phyloP scores from a whole-genome alignment of 1,284 basidiomycete species.

The Exobasidium cylindrosporum region DNA sequence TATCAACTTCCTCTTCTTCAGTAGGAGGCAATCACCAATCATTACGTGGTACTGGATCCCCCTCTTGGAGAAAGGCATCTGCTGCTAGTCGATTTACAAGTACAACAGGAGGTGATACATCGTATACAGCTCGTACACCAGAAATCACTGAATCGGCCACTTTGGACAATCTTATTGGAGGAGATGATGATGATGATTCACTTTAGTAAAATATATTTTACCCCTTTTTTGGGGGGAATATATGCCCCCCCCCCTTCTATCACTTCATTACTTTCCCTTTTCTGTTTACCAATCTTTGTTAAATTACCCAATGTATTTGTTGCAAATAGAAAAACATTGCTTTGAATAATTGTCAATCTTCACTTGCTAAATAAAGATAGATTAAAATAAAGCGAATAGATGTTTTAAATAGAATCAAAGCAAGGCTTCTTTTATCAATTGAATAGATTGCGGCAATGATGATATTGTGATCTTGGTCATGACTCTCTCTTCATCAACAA shows the following conservation, averaged over 20 bases:
- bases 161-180: background rate
- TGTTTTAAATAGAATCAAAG: too few relatives aligned
- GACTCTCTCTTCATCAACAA: too few relatives aligned
- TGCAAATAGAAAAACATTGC: too few relatives aligned
- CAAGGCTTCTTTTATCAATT: too few relatives aligned
- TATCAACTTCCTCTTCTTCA: conserved; percentile 7
- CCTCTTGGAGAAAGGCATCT: background rate
- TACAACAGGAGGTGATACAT: conserved; percentile 7
- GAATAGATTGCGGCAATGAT: too few relatives aligned
- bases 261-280: background rate
- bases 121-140: conserved; percentile 8
- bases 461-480: too few relatives aligned
- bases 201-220: background rate
- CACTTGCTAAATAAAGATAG: too few relatives aligned
- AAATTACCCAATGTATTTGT: too few relatives aligned
- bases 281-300: background rate
- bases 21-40: background rate
- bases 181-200: background rate
- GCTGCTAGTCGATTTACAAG: background rate
- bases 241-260: background rate
- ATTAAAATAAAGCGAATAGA: too few relatives aligned
- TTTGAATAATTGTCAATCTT: too few relatives aligned
- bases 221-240: background rate
- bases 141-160: background rate
- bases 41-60: background rate